These are phyloP conservation scores for Poa annua DNA, from an alignment of 176 grass and related monocot genomes.

Conservation along the genomic window DNA sequence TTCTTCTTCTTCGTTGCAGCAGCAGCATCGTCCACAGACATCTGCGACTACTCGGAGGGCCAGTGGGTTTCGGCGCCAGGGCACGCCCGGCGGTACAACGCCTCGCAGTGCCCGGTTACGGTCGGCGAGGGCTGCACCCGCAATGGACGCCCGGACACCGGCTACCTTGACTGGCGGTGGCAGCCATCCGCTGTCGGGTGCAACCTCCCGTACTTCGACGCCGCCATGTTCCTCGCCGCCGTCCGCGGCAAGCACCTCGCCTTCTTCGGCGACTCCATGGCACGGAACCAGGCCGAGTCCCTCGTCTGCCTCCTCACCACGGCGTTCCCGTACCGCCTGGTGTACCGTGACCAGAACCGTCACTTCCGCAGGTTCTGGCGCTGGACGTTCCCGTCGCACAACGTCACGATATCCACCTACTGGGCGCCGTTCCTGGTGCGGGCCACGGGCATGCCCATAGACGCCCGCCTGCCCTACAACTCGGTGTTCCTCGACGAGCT, in stretches of 20 bases:
- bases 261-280: slow-evolving; percentile 74
- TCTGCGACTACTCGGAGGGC: no score
- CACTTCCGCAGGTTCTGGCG: slow-evolving; percentile 36
- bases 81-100: no score
- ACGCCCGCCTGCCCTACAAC: slow-evolving; percentile 20
- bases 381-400: slow-evolving; percentile 38
- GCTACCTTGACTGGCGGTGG: slow-evolving; percentile 65
- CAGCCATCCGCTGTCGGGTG: slow-evolving; percentile 42
- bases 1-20: no score
- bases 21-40: no score
- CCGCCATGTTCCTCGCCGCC: slow-evolving; percentile 47
- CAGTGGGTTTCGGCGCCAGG: no score
- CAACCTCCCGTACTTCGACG: slow-evolving; percentile 47
- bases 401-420: slow-evolving; percentile 48
- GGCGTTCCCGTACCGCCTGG: slow-evolving; percentile 33
- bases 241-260: slow-evolving; percentile 56
- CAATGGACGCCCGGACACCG: neutral
- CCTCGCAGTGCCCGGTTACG: no score
- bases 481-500: slow-evolving; percentile 36
- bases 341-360: slow-evolving; percentile 32
- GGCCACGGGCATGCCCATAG: slow-evolving; percentile 26
- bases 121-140: no score
- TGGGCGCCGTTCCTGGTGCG: slow-evolving; percentile 55
- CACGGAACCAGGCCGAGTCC: slow-evolving; percentile 66
- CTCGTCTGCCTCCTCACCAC: slow-evolving; percentile 58